phyloP scores from a whole-genome alignment of 768 basidiomycete species.

The Cantharellus cinnabarinus region DNA sequence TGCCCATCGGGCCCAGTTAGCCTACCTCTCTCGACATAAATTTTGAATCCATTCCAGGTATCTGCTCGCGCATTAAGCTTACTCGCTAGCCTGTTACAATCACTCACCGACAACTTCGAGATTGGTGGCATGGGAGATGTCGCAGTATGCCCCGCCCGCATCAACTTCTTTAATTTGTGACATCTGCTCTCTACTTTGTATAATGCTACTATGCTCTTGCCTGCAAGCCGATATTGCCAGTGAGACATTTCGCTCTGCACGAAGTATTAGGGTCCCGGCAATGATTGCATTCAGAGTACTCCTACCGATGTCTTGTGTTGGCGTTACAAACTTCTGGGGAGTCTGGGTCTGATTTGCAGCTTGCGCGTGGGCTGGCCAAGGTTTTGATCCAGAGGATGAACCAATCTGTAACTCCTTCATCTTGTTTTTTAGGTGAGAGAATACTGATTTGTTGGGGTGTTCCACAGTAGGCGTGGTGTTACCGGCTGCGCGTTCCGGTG shows the following conservation, averaged over 20 bases:
- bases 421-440: too few relatives aligned
- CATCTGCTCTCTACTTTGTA: slow-evolving; percentile 50
- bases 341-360: background rate
- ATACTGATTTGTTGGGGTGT: too few relatives aligned
- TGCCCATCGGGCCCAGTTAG: too few relatives aligned
- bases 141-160: slow-evolving; percentile 60
- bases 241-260: slow-evolving; percentile 10
- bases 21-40: slow-evolving; percentile 21
- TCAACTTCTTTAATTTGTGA: slow-evolving; percentile 49
- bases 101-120: slow-evolving; percentile 38
- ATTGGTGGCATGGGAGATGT: slow-evolving; percentile 42
- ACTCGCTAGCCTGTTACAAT: background rate
- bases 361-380: background rate
- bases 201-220: slow-evolving; percentile 38
- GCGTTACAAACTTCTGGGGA: slow-evolving; percentile 16
- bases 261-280: background rate
- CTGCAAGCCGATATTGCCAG: slow-evolving; percentile 47
- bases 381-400: slow-evolving; percentile 7
- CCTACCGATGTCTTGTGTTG: slow-evolving; percentile 26
- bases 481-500: too few relatives aligned
- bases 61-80: background rate
- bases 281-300: slow-evolving; percentile 6
- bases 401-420: too few relatives aligned
- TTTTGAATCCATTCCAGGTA: slow-evolving; percentile 3
- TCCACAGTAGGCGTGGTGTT: too few relatives aligned